phyloP scores from a whole-genome alignment of 2,329 filamentous ascomycete species.

The Nemania serpens region DNA sequence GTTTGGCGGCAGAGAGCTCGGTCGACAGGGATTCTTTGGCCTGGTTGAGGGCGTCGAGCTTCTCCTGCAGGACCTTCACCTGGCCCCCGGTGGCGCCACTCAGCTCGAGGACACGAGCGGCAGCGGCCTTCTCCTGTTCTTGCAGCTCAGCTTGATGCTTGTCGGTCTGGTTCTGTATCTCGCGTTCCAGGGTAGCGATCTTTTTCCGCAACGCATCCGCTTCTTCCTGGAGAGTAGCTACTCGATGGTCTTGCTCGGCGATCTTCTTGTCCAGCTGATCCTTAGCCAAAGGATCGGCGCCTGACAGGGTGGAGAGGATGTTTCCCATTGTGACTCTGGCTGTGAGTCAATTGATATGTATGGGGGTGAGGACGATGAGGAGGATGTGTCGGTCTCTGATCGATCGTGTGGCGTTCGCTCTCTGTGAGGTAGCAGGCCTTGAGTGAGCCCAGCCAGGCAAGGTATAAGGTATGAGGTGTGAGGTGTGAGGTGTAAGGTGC shows the following conservation, averaged over 20 bases:
- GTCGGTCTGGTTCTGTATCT: slow-evolving; percentile 42
- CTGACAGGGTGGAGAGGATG: slow-evolving; percentile 48
- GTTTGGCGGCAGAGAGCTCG: slow-evolving; percentile 43
- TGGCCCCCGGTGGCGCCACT: slow-evolving; percentile 30
- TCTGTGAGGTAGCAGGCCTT: background rate
- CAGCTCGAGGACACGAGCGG: slow-evolving; percentile 37
- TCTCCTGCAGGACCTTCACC: slow-evolving; percentile 33
- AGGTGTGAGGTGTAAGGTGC: background rate
- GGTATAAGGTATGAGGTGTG: background rate
- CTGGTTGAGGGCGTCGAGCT: slow-evolving; percentile 32
- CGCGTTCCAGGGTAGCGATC: slow-evolving; percentile 42
- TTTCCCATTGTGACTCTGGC: slow-evolving; percentile 43
- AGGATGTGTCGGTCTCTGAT: no score
- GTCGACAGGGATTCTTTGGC: slow-evolving; percentile 34
- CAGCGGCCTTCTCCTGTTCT: slow-evolving; percentile 37
- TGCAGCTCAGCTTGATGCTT: slow-evolving; percentile 45
- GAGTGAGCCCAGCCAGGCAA: background rate
- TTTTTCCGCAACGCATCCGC: slow-evolving; percentile 46
- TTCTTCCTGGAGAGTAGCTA: slow-evolving; percentile 44
- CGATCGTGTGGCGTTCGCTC: background rate
- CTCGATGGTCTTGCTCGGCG: slow-evolving; percentile 46
- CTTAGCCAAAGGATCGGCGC: slow-evolving; percentile 44
- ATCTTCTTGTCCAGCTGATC: slow-evolving; percentile 44
- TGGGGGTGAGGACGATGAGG: no score
- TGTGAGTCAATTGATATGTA: slow-evolving; percentile 1